Evolutionary conservation across 2,329 filamentous ascomycete species (phyloP), one percentile per base, ranked within the genome.

Genomic region (Huntiella savannae): DNA sequence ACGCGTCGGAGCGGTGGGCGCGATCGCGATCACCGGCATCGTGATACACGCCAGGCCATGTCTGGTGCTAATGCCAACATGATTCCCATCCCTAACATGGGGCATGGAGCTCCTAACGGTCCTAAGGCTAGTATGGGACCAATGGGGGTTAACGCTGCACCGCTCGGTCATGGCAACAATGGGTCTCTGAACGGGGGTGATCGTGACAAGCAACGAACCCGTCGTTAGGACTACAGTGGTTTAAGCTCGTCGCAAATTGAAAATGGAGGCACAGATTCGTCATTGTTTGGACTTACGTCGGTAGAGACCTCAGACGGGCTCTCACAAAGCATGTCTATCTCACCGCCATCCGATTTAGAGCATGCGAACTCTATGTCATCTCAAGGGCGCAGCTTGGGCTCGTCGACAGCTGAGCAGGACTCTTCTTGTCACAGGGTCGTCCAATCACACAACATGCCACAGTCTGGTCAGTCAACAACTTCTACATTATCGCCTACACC

Each of bases 191-290:
- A 55, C 7, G 53, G 51, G 2, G 59, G 60, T 16, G 45, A 47
- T 22, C 55, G 59, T 45, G 59, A 62, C 45, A 61, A 63, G 40
- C 58, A 60, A 10, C 59, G 62, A 19, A 50, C 54, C 15, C 59
- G 60, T 33, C 55, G 60, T 36, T 56, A 55, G 40, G 33, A 47
- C 28, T 19, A 15, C 40, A 37, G 35, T 12, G 39, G n/a, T 41
- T 22, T n/a, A 13, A 19, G 12, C 10, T 49, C 38, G 33, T 33
- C 43, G n/a, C 22, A 28, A 28, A 7, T 28, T 28, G 22, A 28
- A 28, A 28, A 28, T 28, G 22, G 22, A 8, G 7, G 7, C 22
- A 3, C 22, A 28, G 22, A 8, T 28, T 28, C 22, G 22, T 3
- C 22, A 7, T 8, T 28, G 2, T 28, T 6, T 3, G 7, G 22